A percentile compares a stretch with the other conserved stretches of the same genome.
Conservation (phyloP, 2,329 filamentous ascomycete species). For the Rutstroemia sp. region DNA sequence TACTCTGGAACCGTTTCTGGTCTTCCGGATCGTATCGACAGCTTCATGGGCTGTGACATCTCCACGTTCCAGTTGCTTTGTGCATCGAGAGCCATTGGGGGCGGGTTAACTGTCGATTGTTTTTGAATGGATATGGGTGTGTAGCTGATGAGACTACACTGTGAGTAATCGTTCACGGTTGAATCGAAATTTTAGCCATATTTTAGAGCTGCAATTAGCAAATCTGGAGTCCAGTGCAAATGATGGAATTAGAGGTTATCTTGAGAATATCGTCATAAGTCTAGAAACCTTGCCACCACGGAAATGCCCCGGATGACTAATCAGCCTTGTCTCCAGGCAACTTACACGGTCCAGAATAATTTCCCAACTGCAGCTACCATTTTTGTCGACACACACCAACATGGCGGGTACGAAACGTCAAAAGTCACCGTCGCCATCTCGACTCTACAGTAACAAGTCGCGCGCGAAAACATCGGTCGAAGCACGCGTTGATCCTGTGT, state of each 20-base stretch:
- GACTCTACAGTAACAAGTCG: slow-evolving; percentile 20
- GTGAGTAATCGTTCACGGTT: not conserved
- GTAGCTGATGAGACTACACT: not conserved
- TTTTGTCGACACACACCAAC: not conserved
- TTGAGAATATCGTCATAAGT: no score
- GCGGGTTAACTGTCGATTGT: not conserved
- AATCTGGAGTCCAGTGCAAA: no score
- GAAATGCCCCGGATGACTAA: not conserved
- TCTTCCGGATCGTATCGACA: slow-evolving; percentile 4
- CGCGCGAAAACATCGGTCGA: slow-evolving; percentile 17
- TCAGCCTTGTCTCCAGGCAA: not conserved
- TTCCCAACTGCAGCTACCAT: not conserved
- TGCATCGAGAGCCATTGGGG: slow-evolving; percentile 24
- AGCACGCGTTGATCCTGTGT: slow-evolving; percentile 49
- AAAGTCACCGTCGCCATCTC: slow-evolving; percentile 1
- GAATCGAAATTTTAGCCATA: no score
- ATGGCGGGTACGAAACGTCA: slow-evolving; percentile 5
- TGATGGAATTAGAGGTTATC: no score
- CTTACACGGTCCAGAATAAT: not conserved
- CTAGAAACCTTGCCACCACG: no score
- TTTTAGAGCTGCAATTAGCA: no score
- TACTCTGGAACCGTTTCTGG: not conserved
- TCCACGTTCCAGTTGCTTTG: slow-evolving; percentile 28
- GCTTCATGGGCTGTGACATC: slow-evolving; percentile 23
- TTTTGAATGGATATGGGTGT: not conserved